Percentiles rank a stretch among this genome's conserved stretches.
Evolutionary conservation across 2,329 filamentous ascomycete species (phyloP).

Genomic region (Cryphonectria nitschkei): DNA sequence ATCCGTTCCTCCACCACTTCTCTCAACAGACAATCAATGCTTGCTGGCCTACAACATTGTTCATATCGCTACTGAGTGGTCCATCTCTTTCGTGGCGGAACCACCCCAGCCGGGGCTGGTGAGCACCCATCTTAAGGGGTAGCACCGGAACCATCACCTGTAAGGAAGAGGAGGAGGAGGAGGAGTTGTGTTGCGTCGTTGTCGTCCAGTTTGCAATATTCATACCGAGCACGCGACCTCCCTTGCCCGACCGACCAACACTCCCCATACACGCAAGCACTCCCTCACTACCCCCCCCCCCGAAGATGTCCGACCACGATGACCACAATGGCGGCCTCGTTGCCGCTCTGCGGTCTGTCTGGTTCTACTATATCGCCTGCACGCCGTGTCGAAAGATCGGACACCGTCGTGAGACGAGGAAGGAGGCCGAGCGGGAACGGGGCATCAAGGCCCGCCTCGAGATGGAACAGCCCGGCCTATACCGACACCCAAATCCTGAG

Average conservation of each 20-base stretch:
- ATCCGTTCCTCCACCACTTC: slow-evolving; percentile 15
- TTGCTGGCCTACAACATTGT: slow-evolving; percentile 1
- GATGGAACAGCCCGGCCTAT: slow-evolving; percentile 71
- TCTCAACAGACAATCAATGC: slow-evolving; percentile 15
- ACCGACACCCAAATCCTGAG: slow-evolving; percentile 80
- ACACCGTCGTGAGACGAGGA: slow-evolving; percentile 70
- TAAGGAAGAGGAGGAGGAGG: neutral
- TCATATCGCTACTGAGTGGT: slow-evolving; percentile 12
- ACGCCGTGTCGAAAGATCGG: slow-evolving; percentile 75
- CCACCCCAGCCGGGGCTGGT: slow-evolving; percentile 26
- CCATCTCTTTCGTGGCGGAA: slow-evolving; percentile 9
- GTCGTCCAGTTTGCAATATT: slow-evolving; percentile 3
- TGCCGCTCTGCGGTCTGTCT: slow-evolving; percentile 71
- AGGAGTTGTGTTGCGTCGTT: neutral
- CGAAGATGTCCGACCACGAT: slow-evolving; percentile 27
- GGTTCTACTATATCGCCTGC: slow-evolving; percentile 79
- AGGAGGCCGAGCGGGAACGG: slow-evolving; percentile 70
- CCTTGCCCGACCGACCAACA: neutral
- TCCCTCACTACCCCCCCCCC: neutral
- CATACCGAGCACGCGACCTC: slow-evolving; percentile 22
- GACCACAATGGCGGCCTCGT: slow-evolving; percentile 40
- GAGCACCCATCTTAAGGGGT: slow-evolving; percentile 3
- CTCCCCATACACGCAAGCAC: neutral
- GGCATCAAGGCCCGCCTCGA: slow-evolving; percentile 67
- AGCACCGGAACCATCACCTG: neutral